Base-by-base conservation (phyloP, 345 rosid species). In the Dipteronia sinensis region DNA sequence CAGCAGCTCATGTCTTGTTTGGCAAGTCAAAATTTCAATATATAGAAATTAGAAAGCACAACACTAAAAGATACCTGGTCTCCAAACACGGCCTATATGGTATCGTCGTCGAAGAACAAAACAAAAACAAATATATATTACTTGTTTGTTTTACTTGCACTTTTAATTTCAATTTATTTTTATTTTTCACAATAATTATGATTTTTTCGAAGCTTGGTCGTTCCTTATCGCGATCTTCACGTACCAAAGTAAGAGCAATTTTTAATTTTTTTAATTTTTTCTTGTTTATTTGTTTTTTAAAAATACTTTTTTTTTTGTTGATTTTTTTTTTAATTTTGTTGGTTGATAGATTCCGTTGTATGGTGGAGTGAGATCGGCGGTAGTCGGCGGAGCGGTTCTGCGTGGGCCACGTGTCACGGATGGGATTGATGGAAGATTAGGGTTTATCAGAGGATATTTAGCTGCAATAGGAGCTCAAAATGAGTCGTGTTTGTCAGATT, bases 131-230 rank as follows among this genome's bases (percentile, higher is more conserved):
- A 27, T 58, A 4, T 34, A 34, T 4, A 4, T 34, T 4, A 34
- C 38, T 34, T 34, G 6, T 34, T 34, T 5, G 38, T 34, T 4
- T 4, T 19, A 20, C 23, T 7, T 19, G n/a, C 63, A 58, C 7
- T 72, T 72, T 15, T 31, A 5, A 31, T 31, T 31, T 0, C 34
- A 31, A 31, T 31, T 23, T 23, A 16, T 29, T 16, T 27, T 53
- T 1, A 19, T 61, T 42, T 5, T 13, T 27, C 22, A 3, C 1
- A 31, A 19, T 16, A 75, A 77, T 55, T 17, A 89, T 92, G 98
- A 89, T 92, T 0, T 87, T 88, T 77, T 91, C 90, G 0, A 89
- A 88, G 90, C 85, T 94, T 42, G 82, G 84, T 64, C 89, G 88
- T 49, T 80, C 88, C 12, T 0, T 83, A 22, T 67, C 91, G 61